A percentile compares a stretch with the other conserved stretches of the same genome.
Evolutionary conservation across 345 rosid species (phyloP).

Genomic region (Populus deltoides): DNA sequence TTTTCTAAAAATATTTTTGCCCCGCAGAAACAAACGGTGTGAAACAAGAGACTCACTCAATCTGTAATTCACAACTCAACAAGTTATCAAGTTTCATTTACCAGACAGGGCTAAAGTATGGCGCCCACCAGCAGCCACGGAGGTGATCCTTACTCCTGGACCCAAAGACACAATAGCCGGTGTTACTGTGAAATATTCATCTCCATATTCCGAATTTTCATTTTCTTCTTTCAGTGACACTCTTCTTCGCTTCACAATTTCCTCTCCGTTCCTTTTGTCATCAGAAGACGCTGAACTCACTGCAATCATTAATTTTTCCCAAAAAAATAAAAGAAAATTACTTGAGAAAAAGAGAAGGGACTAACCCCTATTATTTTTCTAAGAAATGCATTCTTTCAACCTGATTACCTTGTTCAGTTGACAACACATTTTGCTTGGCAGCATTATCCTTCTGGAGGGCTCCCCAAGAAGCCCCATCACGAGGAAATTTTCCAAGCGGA

Average conservation of each 20-base stretch:
- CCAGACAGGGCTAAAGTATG: conserved; percentile 84
- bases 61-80: conserved; percentile 22
- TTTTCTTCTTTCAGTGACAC: conserved; percentile 51
- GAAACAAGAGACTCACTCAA: conserved; percentile 13
- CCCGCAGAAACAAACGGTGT: too few relatives aligned
- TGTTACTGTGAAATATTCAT: conserved; percentile 47
- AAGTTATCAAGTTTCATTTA: conserved; percentile 26
- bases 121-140: conserved; percentile 82
- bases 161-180: conserved; percentile 53
- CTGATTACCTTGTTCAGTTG: conserved; percentile 49
- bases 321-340: neutral
- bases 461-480: conserved; percentile 35
- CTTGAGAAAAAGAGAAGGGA: neutral
- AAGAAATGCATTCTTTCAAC: neutral
- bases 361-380: neutral
- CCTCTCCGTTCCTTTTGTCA: conserved; percentile 50
- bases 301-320: conserved; percentile 9
- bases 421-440: conserved; percentile 36
- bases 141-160: conserved; percentile 67
- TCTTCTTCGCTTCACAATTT: conserved; percentile 52
- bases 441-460: conserved; percentile 37
- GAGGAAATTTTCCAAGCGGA: conserved; percentile 44
- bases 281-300: conserved; percentile 42
- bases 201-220: conserved; percentile 46
- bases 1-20: too few relatives aligned